Percentiles rank a stretch among this genome's conserved stretches.
These are phyloP conservation scores for Penicillium desertorum DNA, from an alignment of 495 filamentous ascomycete species.

Conservation along the genomic window DNA sequence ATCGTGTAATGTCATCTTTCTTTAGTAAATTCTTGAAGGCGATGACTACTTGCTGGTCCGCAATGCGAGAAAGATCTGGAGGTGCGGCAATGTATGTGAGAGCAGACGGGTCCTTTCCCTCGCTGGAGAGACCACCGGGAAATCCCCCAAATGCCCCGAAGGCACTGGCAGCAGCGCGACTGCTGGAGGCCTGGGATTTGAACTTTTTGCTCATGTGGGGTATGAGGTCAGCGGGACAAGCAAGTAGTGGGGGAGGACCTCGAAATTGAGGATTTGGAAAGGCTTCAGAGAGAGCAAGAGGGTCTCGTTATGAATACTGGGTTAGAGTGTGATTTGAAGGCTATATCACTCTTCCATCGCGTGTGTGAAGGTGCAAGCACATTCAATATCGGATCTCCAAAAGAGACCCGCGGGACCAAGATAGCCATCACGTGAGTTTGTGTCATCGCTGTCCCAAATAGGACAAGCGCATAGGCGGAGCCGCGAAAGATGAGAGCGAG, in stretches of 20 bases:
- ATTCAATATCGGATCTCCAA: conserved; percentile 29
- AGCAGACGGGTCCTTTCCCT: conserved; percentile 51
- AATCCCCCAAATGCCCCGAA: conserved; percentile 50
- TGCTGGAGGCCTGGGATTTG: conserved; percentile 72
- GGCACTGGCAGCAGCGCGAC: conserved; percentile 56
- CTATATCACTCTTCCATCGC: conserved; percentile 8
- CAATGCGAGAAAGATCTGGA: conserved; percentile 75
- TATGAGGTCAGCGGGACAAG: conserved; percentile 37
- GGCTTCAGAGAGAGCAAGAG: conserved; percentile 8
- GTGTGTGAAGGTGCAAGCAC: conserved; percentile 23
- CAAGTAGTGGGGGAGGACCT: conserved; percentile 21
- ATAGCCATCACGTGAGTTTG: conserved; percentile 40
- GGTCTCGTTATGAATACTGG: neutral
- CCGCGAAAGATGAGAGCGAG: conserved; percentile 12
- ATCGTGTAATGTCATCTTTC: conserved; percentile 87
- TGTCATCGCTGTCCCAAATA: conserved; percentile 41
- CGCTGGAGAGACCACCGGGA: conserved; percentile 46
- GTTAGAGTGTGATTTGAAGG: neutral
- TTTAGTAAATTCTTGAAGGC: conserved; percentile 89
- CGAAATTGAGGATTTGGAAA: conserved; percentile 8
- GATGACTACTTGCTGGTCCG: conserved; percentile 77
- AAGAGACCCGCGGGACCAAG: conserved; percentile 5
- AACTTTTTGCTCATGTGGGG: conserved; percentile 66
- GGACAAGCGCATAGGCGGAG: conserved; percentile 30
- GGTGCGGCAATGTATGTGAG: conserved; percentile 86